Evolutionary conservation across 176 grass and related monocot genomes (phyloP).

Genomic region (Zizania latifolia): DNA sequence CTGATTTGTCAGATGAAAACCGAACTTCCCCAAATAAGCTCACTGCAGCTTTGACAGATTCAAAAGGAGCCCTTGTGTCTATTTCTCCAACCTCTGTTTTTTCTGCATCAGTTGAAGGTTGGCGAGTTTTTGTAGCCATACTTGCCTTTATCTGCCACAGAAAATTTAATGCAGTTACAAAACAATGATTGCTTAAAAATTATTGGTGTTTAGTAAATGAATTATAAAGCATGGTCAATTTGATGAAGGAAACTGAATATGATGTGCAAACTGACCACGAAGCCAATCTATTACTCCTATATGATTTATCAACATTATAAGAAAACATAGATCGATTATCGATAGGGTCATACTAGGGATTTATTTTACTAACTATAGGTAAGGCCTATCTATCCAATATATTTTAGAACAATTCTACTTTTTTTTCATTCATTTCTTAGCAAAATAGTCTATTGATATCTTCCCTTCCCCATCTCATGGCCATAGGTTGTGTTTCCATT

Average conservation of each 20-base stretch:
- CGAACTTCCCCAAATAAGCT: constrained; percentile 88
- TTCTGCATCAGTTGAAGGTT: constrained; percentile 40
- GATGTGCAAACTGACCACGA: neutral
- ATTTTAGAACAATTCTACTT: neutral
- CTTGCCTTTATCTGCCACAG: constrained; percentile 30
- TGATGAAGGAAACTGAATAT: neutral
- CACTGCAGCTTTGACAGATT: constrained; percentile 95
- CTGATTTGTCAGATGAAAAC: constrained; percentile 61
- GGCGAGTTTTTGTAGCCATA: constrained; percentile 66
- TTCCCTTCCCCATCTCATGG: neutral
- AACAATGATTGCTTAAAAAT: neutral
- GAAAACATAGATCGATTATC: neutral
- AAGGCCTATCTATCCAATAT: neutral
- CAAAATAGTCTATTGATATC: neutral
- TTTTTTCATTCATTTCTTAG: neutral
- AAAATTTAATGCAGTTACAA: constrained; percentile 5
- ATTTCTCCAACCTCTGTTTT: constrained; percentile 80
- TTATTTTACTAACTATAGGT: neutral
- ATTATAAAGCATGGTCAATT: neutral
- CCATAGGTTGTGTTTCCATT: neutral
- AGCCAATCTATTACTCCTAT: neutral
- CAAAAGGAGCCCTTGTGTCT: constrained; percentile 94
- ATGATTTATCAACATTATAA: neutral
- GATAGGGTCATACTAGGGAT: neutral
- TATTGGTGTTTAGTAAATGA: neutral